Percentiles rank a stretch among this genome's conserved stretches.
Conservation (phyloP, 2,329 filamentous ascomycete species). For the Gnomoniopsis smithogilvyi region DNA sequence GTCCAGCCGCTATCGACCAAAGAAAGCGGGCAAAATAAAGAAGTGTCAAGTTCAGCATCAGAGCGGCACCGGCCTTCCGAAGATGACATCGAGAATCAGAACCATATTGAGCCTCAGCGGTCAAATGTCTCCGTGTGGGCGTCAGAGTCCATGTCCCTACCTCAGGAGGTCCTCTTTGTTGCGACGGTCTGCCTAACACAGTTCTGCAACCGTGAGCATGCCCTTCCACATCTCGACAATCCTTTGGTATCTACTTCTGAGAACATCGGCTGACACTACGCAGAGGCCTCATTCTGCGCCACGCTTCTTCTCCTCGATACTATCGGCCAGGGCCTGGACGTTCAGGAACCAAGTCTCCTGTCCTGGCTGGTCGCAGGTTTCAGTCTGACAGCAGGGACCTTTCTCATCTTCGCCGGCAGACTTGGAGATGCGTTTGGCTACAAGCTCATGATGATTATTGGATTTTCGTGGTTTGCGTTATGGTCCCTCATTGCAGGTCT, state of each 20-base stretch:
- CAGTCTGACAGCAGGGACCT: conserved; percentile 40
- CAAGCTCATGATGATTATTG: conserved; percentile 39
- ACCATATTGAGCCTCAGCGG: not conserved
- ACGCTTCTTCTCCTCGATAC: conserved; percentile 33
- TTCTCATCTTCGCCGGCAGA: conserved; percentile 43
- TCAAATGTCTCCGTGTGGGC: conserved; percentile 15
- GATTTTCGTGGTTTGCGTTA: conserved; percentile 38
- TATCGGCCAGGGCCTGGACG: conserved; percentile 39
- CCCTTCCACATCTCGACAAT: not conserved
- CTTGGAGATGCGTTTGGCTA: conserved; percentile 45
- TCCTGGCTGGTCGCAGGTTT: conserved; percentile 46
- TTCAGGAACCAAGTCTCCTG: conserved; percentile 33
- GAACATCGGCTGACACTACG: not conserved
- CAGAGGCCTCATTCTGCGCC: conserved; percentile 18
- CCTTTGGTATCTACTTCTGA: not conserved
- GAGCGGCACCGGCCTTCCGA: not conserved
- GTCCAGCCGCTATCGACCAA: not conserved
- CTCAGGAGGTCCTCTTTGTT: conserved; percentile 19
- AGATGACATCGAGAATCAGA: not conserved
- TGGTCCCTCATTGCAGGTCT: conserved; percentile 38
- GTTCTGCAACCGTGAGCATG: conserved; percentile 18
- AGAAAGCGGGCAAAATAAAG: not conserved
- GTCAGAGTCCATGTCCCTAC: conserved; percentile 15
- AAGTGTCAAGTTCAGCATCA: not conserved
- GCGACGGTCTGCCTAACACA: conserved; percentile 20